These are phyloP conservation scores for Lathyrus oleraceus DNA, from an alignment of 306 rosid genomes.

Conservation along the genomic window DNA sequence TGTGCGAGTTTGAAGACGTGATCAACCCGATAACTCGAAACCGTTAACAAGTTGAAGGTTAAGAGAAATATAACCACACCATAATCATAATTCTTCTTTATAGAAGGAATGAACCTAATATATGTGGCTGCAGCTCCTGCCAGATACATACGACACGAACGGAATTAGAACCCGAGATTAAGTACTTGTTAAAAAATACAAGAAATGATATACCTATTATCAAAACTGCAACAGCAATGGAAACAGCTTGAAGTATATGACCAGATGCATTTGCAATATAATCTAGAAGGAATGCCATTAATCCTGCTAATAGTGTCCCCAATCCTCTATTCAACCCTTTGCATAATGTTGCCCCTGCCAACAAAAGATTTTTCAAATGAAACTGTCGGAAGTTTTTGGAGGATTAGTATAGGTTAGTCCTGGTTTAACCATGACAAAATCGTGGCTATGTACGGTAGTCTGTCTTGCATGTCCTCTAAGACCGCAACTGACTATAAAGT, in stretches of 20 bases:
- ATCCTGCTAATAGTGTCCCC: conserved; percentile 79
- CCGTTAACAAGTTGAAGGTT: conserved; percentile 77
- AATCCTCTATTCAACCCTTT: conserved; percentile 91
- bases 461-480: too few relatives aligned
- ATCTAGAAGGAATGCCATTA: conserved; percentile 63
- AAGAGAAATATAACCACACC: conserved; percentile 78
- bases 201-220: conserved; percentile 46
- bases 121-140: conserved; percentile 82
- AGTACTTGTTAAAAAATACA: not conserved
- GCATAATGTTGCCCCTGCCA: conserved; percentile 85
- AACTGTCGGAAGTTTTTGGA: not conserved
- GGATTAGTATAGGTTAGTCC: too few relatives aligned
- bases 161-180: not conserved
- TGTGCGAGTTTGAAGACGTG: conserved; percentile 62
- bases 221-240: conserved; percentile 68
- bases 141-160: conserved; percentile 1
- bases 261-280: conserved; percentile 51
- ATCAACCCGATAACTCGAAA: conserved; percentile 65
- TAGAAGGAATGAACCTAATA: conserved; percentile 73
- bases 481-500: too few relatives aligned
- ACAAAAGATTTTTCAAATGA: not conserved
- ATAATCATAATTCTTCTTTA: conserved; percentile 84
- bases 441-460: too few relatives aligned
- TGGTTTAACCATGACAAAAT: too few relatives aligned
- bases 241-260: conserved; percentile 50